These are phyloP conservation scores for Ceraceosorus guamensis DNA, from an alignment of 1,284 basidiomycete genomes.

Conservation along the genomic window DNA sequence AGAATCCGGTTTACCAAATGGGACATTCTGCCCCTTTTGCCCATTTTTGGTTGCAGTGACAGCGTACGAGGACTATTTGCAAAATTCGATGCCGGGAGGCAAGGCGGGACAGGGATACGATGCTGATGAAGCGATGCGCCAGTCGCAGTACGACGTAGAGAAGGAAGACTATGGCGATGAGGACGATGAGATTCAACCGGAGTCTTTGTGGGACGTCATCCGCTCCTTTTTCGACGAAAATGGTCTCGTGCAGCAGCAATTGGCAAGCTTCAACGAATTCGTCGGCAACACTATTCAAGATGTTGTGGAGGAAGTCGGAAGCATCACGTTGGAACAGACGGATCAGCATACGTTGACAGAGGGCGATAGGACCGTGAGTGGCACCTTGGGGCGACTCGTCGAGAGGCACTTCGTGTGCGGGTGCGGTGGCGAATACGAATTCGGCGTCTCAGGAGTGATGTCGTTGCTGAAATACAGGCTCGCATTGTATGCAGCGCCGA, in stretches of 20 bases:
- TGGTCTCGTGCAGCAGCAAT: slow-evolving; percentile 92
- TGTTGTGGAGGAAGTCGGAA: slow-evolving; percentile 88
- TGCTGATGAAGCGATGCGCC: too few species aligned
- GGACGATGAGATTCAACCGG: slow-evolving; percentile 42
- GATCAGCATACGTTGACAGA: slow-evolving; percentile 73
- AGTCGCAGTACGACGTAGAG: too few species aligned
- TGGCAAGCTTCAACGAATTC: slow-evolving; percentile 98
- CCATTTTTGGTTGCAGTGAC: too few species aligned
- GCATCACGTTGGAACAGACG: slow-evolving; percentile 89
- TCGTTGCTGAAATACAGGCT: too few species aligned
- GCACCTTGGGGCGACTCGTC: background rate
- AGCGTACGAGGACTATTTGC: too few species aligned
- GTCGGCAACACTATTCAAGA: slow-evolving; percentile 99
- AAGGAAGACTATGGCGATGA: slow-evolving; percentile 14
- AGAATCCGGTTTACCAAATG: too few species aligned
- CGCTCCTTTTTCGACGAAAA: slow-evolving; percentile 94
- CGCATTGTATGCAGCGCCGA: too few species aligned
- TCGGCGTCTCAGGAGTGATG: too few species aligned
- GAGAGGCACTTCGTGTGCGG: background rate
- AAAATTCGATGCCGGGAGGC: too few species aligned
- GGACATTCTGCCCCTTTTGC: too few species aligned
- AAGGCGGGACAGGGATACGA: too few species aligned
- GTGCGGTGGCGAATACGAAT: background rate
- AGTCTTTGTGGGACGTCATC: slow-evolving; percentile 55
- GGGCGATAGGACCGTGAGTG: slow-evolving; percentile 54